Evolutionary conservation across 208 protist genomes (phyloP).

Genomic region (Herpetomonas muscarum): DNA sequence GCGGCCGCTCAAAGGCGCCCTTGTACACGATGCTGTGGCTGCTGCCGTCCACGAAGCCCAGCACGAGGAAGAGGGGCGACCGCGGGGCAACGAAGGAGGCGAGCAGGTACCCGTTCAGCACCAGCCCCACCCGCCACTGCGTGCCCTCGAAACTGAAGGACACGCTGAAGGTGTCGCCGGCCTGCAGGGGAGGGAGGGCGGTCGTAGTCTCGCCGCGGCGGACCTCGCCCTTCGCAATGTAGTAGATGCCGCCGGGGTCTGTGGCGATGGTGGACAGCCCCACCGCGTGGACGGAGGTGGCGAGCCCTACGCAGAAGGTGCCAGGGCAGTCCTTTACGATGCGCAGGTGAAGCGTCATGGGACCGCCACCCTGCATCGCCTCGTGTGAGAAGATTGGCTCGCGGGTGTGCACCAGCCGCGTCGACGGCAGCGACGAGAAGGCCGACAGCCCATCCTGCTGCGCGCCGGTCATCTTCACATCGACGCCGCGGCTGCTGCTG

Average conservation of each 20-base stretch:
- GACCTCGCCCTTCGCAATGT: constrained; percentile 26
- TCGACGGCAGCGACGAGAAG: constrained; percentile 8
- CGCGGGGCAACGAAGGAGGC: constrained; percentile 35
- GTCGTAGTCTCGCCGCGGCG: constrained; percentile 18
- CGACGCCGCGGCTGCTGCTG: not conserved
- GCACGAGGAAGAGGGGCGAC: constrained; percentile 30
- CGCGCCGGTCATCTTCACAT: constrained; percentile 3
- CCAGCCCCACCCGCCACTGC: constrained; percentile 34
- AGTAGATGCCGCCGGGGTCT: constrained; percentile 30
- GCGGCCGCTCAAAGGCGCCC: not conserved
- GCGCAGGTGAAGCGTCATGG: constrained; percentile 9
- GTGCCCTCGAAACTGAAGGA: constrained; percentile 36
- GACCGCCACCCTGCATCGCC: not conserved
- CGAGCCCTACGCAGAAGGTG: constrained; percentile 30
- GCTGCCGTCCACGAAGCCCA: constrained; percentile 17
- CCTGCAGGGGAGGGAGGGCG: constrained; percentile 29
- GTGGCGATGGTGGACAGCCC: constrained; percentile 8
- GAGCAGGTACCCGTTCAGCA: constrained; percentile 43
- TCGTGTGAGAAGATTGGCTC: constrained; percentile 17
- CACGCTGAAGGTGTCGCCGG: constrained; percentile 38
- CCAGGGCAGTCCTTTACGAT: constrained; percentile 17
- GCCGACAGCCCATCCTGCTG: constrained; percentile 7
- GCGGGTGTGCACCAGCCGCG: constrained; percentile 6
- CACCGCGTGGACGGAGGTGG: constrained; percentile 11
- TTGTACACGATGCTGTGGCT: not conserved